phyloP scores from a whole-genome alignment of 2,329 filamentous ascomycete species.

The Pseudogymnoascus sp. region DNA sequence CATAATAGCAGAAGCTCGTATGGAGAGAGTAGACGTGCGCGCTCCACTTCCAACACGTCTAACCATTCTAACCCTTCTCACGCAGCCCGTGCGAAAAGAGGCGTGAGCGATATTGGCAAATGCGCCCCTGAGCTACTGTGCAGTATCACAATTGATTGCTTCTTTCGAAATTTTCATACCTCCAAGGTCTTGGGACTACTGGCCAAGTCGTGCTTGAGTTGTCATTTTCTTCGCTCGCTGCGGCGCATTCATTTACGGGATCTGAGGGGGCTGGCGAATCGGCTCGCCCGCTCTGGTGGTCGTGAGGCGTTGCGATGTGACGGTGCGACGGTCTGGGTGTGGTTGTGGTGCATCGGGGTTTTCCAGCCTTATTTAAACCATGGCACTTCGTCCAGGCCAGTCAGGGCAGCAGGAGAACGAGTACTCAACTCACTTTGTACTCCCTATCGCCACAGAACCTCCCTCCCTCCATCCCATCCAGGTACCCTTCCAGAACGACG shows the following conservation, averaged over 20 bases:
- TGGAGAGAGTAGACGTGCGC: background rate
- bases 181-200: background rate
- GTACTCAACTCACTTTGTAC: background rate
- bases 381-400: background rate
- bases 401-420: too few species aligned
- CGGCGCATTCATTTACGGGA: background rate
- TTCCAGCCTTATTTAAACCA: background rate
- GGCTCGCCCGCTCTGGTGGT: background rate
- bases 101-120: background rate
- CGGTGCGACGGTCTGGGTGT: too few species aligned
- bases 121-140: background rate
- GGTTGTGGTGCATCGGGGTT: background rate
- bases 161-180: background rate
- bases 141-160: background rate
- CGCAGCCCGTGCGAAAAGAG: background rate
- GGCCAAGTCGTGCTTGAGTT: background rate
- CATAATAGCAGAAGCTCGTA: background rate
- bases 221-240: background rate
- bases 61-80: background rate
- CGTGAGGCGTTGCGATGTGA: background rate
- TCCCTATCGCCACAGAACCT: background rate
- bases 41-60: background rate
- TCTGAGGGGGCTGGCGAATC: background rate
- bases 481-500: background rate
- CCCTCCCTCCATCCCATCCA: background rate